Evolutionary conservation across 768 basidiomycete species (phyloP).

Genomic region (Lentinula guzmanii): DNA sequence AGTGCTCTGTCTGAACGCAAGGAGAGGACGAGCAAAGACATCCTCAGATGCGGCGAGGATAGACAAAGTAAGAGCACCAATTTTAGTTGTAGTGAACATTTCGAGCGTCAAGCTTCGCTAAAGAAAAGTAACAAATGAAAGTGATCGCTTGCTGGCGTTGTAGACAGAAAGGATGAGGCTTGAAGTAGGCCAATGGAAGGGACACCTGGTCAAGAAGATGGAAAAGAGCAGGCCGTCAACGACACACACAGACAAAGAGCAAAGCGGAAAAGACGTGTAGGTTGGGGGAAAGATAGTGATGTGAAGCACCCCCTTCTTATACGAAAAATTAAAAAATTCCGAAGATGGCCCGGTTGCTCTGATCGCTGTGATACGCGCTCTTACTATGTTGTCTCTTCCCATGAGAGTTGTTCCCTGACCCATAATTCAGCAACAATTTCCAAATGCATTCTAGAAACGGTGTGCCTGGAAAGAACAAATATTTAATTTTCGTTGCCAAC

Average conservation of each 20-base stretch:
- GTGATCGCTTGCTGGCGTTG: slow-evolving; percentile 11
- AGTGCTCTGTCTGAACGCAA: not conserved
- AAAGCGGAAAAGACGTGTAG: slow-evolving; percentile 9
- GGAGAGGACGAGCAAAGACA: slow-evolving; percentile 28
- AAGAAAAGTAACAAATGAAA: slow-evolving; percentile 15
- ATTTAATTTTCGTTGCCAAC: not conserved
- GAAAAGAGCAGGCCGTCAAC: slow-evolving; percentile 33
- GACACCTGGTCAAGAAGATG: slow-evolving; percentile 43
- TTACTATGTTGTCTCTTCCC: not conserved
- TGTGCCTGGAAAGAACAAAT: not conserved
- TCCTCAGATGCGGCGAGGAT: slow-evolving; percentile 12
- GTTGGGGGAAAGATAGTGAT: not conserved
- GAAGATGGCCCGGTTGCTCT: slow-evolving; percentile 4
- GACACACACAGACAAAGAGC: slow-evolving; percentile 27
- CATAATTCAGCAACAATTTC: not conserved
- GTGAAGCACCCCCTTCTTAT: not conserved
- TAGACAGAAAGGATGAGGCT: slow-evolving; percentile 11
- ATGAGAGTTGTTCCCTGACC: not conserved
- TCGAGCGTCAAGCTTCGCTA: slow-evolving; percentile 12
- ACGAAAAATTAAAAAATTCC: not conserved
- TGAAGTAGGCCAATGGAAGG: slow-evolving; percentile 11
- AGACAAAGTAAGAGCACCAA: slow-evolving; percentile 14
- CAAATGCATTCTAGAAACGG: not conserved
- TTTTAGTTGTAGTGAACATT: slow-evolving; percentile 13
- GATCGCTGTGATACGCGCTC: too few relatives aligned